Evolutionary conservation across 1,284 basidiomycete genomes (phyloP).

Genomic region (Ustilago vetiveriae): DNA sequence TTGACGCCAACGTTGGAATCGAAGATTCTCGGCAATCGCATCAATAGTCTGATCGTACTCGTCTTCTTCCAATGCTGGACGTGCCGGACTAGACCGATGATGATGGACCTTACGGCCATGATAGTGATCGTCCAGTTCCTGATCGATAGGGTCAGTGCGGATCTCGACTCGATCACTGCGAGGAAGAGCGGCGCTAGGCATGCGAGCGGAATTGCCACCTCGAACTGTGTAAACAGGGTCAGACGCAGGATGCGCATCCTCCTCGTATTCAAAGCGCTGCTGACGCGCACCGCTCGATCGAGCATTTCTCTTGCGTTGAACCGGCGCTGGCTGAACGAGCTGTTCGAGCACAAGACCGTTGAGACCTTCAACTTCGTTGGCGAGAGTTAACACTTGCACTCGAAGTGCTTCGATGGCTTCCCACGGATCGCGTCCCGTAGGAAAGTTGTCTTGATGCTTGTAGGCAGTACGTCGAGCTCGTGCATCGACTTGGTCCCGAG

Average conservation of each 20-base stretch:
- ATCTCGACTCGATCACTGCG: slow-evolving; percentile 10
- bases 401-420: slow-evolving; percentile 44
- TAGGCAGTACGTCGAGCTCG: slow-evolving; percentile 15
- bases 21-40: slow-evolving; percentile 37
- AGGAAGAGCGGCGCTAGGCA: not conserved
- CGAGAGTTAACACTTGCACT: slow-evolving; percentile 35
- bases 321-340: slow-evolving; percentile 3
- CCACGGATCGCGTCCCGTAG: slow-evolving; percentile 36
- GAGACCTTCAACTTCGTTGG: slow-evolving; percentile 40
- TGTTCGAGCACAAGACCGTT: slow-evolving; percentile 42
- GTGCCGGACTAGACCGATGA: slow-evolving; percentile 2
- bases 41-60: slow-evolving; percentile 43
- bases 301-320: slow-evolving; percentile 4
- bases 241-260: slow-evolving; percentile 30
- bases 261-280: slow-evolving; percentile 8
- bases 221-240: slow-evolving; percentile 21
- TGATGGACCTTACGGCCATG: slow-evolving; percentile 14
- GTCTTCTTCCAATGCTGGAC: slow-evolving; percentile 5
- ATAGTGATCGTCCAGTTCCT: slow-evolving; percentile 15
- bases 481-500: not conserved
- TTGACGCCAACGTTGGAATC: slow-evolving; percentile 22
- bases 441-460: slow-evolving; percentile 24
- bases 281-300: slow-evolving; percentile 4
- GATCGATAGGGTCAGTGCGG: slow-evolving; percentile 27
- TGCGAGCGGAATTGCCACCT: not conserved